Conservation (phyloP, 169 alveolate genomes). For the Sarcocystis neurona region DNA sequence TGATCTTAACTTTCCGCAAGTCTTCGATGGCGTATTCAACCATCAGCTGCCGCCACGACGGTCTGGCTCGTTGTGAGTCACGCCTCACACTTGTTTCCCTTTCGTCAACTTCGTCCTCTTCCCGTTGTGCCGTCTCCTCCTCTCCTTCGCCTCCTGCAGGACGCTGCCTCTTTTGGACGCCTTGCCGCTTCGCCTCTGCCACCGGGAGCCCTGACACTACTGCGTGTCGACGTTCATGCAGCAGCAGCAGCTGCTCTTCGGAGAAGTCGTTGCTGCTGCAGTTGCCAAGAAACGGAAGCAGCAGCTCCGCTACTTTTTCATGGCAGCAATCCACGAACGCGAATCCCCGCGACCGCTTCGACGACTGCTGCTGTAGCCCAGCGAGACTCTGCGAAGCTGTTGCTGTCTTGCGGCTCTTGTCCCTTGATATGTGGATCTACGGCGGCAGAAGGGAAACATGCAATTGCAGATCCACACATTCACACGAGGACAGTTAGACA, state of each 20-base stretch:
- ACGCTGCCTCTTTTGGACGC: background rate
- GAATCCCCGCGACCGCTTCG: constrained; percentile 18
- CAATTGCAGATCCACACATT: too few species aligned
- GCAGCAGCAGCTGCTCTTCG: background rate
- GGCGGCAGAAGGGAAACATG: too few species aligned
- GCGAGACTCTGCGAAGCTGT: too few species aligned
- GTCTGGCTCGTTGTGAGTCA: too few species aligned
- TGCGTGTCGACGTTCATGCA: too few species aligned
- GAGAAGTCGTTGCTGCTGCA: constrained; percentile 7
- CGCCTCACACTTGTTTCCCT: too few species aligned
- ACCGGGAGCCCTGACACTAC: background rate
- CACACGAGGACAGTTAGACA: too few species aligned
- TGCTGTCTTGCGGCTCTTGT: too few species aligned
- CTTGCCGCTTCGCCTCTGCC: background rate
- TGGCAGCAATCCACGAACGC: constrained; percentile 25
- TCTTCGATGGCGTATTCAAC: constrained; percentile 30
- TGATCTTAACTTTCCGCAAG: constrained; percentile 2
- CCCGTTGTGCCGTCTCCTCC: too few species aligned
- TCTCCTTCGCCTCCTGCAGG: background rate
- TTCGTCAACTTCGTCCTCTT: too few species aligned
- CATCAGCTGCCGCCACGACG: background rate
- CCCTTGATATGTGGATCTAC: too few species aligned
- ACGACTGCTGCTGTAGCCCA: too few species aligned
- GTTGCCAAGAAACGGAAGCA: constrained; percentile 3
- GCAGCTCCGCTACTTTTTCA: background rate